phyloP scores from a whole-genome alignment of 257 asterid species.

The Petunia secreta region DNA sequence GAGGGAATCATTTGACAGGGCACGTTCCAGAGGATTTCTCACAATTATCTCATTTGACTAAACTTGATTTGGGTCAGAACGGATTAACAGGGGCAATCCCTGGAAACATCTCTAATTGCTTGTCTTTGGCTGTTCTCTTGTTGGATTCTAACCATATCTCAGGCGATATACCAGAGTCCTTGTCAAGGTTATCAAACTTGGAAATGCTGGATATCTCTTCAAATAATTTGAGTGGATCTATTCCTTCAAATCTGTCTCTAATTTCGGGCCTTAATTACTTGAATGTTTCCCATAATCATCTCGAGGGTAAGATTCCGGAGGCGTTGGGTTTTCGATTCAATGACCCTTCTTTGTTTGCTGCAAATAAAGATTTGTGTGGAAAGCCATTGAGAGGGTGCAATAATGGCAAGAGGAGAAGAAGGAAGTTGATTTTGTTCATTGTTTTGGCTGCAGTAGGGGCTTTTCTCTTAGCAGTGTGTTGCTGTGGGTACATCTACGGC shows the following conservation, averaged over 20 bases:
- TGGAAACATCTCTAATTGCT: constrained; percentile 53
- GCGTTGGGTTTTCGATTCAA: constrained; percentile 59
- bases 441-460: constrained; percentile 64
- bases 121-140: constrained; percentile 45
- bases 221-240: constrained; percentile 50
- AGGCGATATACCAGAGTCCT: constrained; percentile 42
- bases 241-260: constrained; percentile 59
- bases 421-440: constrained; percentile 58
- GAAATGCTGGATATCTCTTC: constrained; percentile 41
- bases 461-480: constrained; percentile 55
- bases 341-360: constrained; percentile 58
- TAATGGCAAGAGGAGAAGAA: constrained; percentile 45
- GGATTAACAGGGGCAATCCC: constrained; percentile 63
- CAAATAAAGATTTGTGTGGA: constrained; percentile 65
- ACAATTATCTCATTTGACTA: constrained; percentile 47
- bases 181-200: constrained; percentile 39
- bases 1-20: constrained; percentile 52
- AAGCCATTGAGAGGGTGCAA: constrained; percentile 58
- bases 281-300: constrained; percentile 62
- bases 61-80: constrained; percentile 65
- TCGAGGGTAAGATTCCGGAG: constrained; percentile 77
- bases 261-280: constrained; percentile 45
- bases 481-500: constrained; percentile 65
- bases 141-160: constrained; percentile 53
- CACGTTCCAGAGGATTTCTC: constrained; percentile 54